These are phyloP conservation scores for Phylloporus arenicola DNA, from an alignment of 768 basidiomycete species.

Conservation along the genomic window DNA sequence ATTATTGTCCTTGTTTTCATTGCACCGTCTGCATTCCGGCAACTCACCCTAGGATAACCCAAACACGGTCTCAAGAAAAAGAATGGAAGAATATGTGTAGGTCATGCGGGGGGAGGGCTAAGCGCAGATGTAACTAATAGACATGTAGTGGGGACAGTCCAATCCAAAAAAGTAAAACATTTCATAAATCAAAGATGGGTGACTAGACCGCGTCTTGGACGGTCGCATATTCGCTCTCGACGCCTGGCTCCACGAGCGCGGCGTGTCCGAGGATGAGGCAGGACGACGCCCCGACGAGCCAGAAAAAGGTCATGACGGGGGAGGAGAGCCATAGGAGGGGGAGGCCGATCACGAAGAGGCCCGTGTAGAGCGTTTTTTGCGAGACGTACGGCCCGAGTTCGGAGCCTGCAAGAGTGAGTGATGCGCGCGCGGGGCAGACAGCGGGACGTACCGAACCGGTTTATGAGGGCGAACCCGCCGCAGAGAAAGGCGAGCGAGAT, in stretches of 20 bases:
- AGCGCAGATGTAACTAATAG: neutral
- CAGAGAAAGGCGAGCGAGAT: constrained; percentile 83
- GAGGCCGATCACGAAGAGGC: constrained; percentile 86
- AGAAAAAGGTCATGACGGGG: constrained; percentile 83
- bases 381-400: constrained; percentile 77
- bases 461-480: constrained; percentile 86
- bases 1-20: neutral
- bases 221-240: constrained; percentile 86
- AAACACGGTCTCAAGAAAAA: neutral
- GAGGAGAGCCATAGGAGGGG: constrained; percentile 79
- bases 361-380: constrained; percentile 84
- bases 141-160: neutral
- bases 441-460: constrained; percentile 69
- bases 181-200: neutral
- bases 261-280: constrained; percentile 86
- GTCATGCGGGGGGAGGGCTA: neutral
- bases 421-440: neutral
- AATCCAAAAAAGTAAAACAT: neutral
- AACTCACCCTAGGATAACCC: neutral
- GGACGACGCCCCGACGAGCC: constrained; percentile 85
- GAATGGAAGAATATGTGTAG: neutral
- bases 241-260: constrained; percentile 84
- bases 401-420: constrained; percentile 44
- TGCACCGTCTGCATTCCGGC: neutral
- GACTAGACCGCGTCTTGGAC: constrained; percentile 65